Evolutionary conservation across 1,284 basidiomycete species (phyloP).

Genomic region (Ustilago lituana): DNA sequence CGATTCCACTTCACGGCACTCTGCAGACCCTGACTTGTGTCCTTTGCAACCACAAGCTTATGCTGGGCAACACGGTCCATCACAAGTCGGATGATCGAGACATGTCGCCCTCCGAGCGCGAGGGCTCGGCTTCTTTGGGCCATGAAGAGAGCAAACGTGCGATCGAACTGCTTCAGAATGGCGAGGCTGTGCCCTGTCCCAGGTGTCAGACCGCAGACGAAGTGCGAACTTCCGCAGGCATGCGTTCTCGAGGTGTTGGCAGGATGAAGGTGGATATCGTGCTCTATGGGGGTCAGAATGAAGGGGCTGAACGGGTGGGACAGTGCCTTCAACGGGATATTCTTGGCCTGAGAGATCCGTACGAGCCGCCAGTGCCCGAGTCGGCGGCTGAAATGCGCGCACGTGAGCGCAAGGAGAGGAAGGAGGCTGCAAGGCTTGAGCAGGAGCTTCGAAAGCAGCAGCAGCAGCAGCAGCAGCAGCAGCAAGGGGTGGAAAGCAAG

Average conservation of each 20-base stretch:
- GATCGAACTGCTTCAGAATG: slow-evolving; percentile 67
- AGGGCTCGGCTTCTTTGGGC: slow-evolving; percentile 35
- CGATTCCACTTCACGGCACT: slow-evolving; percentile 89
- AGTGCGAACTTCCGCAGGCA: slow-evolving; percentile 78
- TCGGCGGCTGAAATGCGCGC: slow-evolving; percentile 51
- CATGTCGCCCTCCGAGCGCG: slow-evolving; percentile 22
- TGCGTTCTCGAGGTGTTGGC: slow-evolving; percentile 83
- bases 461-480: slow-evolving; percentile 13
- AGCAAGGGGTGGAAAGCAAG: slow-evolving; percentile 10
- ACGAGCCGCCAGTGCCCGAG: slow-evolving; percentile 63
- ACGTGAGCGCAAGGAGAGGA: slow-evolving; percentile 46
- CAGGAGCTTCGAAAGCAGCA: no score
- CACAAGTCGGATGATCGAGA: slow-evolving; percentile 21
- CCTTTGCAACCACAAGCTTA: slow-evolving; percentile 75
- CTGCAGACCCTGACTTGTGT: slow-evolving; percentile 82
- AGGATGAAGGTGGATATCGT: slow-evolving; percentile 86
- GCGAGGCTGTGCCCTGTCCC: slow-evolving; percentile 80
- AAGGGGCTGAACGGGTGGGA: slow-evolving; percentile 79
- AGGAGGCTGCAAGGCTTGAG: slow-evolving; percentile 23
- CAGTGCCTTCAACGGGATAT: slow-evolving; percentile 65
- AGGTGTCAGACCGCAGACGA: slow-evolving; percentile 78
- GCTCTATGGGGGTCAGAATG: slow-evolving; percentile 89
- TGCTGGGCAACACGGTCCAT: slow-evolving; percentile 42
- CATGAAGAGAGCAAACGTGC: slow-evolving; percentile 47
- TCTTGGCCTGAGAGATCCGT: slow-evolving; percentile 61